These are phyloP conservation scores for Gracilaria domingensis DNA, from an alignment of 23 red algal genomes.

Conservation along the genomic window DNA sequence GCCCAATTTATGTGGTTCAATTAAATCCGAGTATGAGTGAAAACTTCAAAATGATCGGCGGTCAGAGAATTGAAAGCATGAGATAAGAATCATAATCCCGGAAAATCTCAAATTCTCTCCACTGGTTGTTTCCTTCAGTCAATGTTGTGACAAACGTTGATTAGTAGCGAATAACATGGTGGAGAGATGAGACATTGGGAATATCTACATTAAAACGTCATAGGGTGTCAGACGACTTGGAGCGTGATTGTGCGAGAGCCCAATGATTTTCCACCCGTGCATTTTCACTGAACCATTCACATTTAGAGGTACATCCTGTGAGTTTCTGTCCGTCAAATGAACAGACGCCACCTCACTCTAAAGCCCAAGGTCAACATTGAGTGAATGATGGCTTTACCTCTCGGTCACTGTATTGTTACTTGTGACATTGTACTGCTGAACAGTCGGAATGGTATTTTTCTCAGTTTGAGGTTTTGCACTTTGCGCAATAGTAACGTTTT, in stretches of 20 bases:
- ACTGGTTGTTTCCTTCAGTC: neutral
- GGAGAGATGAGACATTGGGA: constrained; percentile 6
- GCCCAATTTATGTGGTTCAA: neutral
- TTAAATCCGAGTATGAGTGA: neutral
- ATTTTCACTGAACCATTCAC: too few relatives aligned
- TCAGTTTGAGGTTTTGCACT: too few relatives aligned
- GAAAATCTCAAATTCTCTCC: constrained; percentile 35
- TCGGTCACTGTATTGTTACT: too few relatives aligned
- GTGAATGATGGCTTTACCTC: too few relatives aligned
- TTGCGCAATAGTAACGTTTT: too few relatives aligned
- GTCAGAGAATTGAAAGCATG: neutral
- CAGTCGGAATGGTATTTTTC: too few relatives aligned
- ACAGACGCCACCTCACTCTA: too few relatives aligned
- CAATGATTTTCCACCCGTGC: constrained; percentile 9
- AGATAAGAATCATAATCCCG: constrained; percentile 14
- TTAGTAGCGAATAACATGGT: neutral
- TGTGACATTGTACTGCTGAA: too few relatives aligned
- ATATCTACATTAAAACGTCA: constrained; percentile 40
- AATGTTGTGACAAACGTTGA: neutral
- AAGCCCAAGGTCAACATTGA: too few relatives aligned
- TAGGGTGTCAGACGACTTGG: neutral
- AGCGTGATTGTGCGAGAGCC: constrained; percentile 9
- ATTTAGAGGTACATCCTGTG: too few relatives aligned
- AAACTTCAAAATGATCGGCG: constrained; percentile 5
- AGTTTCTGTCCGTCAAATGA: too few relatives aligned